These are phyloP conservation scores for Cladosporium austrohemisphaericum DNA, from an alignment of 2,329 filamentous ascomycete genomes.

Conservation along the genomic window DNA sequence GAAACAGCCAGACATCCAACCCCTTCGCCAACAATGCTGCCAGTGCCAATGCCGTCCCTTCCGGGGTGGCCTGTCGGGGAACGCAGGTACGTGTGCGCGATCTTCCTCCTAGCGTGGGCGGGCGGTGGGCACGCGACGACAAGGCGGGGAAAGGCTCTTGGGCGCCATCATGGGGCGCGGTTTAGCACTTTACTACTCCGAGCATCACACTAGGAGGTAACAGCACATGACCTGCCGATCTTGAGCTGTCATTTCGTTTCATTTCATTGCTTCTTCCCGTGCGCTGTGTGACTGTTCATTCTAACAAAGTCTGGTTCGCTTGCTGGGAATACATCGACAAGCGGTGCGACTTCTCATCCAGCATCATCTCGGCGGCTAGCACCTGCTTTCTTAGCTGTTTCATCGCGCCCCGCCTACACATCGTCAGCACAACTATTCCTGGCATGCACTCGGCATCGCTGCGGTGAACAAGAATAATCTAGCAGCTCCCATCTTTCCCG, in stretches of 20 bases:
- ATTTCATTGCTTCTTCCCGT: neutral
- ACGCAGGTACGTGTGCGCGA: constrained; percentile 3
- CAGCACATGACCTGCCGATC: constrained; percentile 13
- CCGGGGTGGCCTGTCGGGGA: neutral
- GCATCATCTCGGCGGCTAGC: constrained; percentile 1
- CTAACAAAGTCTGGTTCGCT: too few species aligned
- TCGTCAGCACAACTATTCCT: constrained; percentile 1
- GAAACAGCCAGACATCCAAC: neutral
- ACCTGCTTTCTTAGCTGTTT: constrained; percentile 6
- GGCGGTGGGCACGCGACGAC: constrained; percentile 1
- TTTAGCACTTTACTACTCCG: neutral
- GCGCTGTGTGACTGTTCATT: too few species aligned
- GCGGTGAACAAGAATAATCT: constrained; percentile 2
- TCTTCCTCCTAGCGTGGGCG: neutral
- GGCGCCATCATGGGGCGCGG: neutral
- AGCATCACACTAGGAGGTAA: neutral
- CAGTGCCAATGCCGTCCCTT: neutral
- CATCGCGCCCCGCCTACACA: constrained; percentile 8
- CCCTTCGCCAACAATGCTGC: neutral
- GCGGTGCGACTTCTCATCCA: too few species aligned
- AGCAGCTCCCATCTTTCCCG: too few species aligned
- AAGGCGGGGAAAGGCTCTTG: constrained; percentile 1
- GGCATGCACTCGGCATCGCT: too few species aligned
- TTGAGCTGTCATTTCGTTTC: neutral
- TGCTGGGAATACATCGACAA: too few species aligned